Percentiles rank a stretch among this genome's conserved stretches.
Evolutionary conservation across 192 early-diverging fungal species (phyloP).

Genomic region (Coemansia sp.): DNA sequence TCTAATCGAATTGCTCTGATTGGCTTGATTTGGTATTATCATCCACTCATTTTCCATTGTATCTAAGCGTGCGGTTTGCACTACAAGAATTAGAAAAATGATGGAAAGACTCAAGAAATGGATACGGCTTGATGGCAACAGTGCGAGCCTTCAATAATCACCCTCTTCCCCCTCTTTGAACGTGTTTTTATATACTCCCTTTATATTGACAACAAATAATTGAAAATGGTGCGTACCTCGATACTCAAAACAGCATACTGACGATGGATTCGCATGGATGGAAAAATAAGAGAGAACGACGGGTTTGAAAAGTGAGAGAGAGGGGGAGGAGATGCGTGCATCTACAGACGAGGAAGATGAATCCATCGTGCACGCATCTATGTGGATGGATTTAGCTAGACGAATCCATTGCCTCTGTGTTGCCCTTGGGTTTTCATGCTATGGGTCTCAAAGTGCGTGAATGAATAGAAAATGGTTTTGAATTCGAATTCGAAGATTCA

Average conservation of each 20-base stretch:
- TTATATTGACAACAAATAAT: constrained; percentile 2
- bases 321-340: background rate
- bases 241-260: background rate
- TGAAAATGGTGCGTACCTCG: constrained; percentile 11
- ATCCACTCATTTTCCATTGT: too few relatives aligned
- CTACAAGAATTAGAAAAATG: too few relatives aligned
- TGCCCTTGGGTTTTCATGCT: background rate
- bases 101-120: too few relatives aligned
- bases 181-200: background rate
- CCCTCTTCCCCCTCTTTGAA: background rate
- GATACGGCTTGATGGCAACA: too few relatives aligned
- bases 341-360: background rate
- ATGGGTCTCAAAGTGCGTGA: background rate
- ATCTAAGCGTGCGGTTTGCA: too few relatives aligned
- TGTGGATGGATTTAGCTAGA: background rate
- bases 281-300: background rate
- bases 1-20: too few relatives aligned
- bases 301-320: background rate
- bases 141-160: background rate
- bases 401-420: background rate
- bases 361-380: background rate
- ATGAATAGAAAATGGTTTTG: background rate
- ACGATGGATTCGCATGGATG: constrained; percentile 3
- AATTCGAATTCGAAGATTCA: too few relatives aligned
- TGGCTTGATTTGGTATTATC: too few relatives aligned